Evolutionary conservation across 2,329 filamentous ascomycete genomes (phyloP).

Genomic region (Setomelanomma holmii): DNA sequence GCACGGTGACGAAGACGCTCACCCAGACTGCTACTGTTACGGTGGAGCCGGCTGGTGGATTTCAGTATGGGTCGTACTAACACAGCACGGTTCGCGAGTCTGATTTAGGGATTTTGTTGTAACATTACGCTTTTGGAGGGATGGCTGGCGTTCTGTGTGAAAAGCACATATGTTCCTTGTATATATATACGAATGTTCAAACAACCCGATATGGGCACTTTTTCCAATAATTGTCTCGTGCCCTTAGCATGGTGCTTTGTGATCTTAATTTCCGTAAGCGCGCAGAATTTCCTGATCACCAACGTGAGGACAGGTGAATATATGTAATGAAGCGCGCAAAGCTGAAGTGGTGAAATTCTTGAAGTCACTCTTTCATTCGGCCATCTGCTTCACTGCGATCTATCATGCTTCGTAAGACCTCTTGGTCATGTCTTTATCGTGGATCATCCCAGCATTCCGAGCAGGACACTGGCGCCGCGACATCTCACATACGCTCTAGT

Average conservation of each 20-base stretch:
- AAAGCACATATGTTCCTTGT: background rate
- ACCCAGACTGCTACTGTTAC: slow-evolving; percentile 37
- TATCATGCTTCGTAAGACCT: too few relatives aligned
- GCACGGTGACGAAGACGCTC: slow-evolving; percentile 26
- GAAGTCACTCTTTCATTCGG: too few relatives aligned
- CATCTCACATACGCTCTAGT: too few relatives aligned
- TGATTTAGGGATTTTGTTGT: background rate
- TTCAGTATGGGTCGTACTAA: background rate
- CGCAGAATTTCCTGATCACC: too few relatives aligned
- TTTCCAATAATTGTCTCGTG: background rate
- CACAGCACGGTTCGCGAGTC: background rate
- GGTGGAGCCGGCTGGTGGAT: slow-evolving; percentile 7
- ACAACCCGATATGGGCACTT: background rate
- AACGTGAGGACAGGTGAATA: too few relatives aligned
- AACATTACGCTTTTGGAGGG: background rate
- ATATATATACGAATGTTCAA: background rate
- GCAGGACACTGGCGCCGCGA: too few relatives aligned
- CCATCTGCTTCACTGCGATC: too few relatives aligned
- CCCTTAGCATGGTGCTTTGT: background rate
- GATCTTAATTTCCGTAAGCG: too few relatives aligned
- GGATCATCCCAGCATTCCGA: too few relatives aligned
- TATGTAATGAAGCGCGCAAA: too few relatives aligned
- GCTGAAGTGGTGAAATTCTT: too few relatives aligned
- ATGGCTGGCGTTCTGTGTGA: background rate
- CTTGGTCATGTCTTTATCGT: background rate